These are phyloP conservation scores for Cladophialophora exuberans DNA, from an alignment of 2,329 filamentous ascomycete genomes.

Conservation along the genomic window DNA sequence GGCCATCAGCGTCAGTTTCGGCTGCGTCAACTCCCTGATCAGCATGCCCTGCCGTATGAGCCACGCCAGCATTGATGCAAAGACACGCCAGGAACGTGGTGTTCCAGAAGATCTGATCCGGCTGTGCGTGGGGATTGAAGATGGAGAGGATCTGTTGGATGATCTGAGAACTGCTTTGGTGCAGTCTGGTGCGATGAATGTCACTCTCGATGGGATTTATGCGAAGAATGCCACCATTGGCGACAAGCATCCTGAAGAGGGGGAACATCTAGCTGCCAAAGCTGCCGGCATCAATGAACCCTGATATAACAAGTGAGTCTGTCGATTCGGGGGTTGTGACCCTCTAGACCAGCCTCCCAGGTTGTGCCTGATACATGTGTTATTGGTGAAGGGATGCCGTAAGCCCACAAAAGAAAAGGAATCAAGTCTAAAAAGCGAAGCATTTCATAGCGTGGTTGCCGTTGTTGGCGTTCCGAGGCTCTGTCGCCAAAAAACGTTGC, in stretches of 20 bases:
- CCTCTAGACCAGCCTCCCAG: too few relatives aligned
- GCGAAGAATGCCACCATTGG: conserved; percentile 48
- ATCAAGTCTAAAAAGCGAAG: too few relatives aligned
- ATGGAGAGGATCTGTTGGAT: conserved; percentile 87
- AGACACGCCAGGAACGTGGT: conserved; percentile 83
- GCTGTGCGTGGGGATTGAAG: conserved; percentile 94
- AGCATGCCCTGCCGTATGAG: conserved; percentile 99
- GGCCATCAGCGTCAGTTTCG: conserved; percentile 96
- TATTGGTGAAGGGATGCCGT: too few relatives aligned
- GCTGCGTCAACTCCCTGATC: conserved; percentile 97
- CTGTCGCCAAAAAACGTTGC: too few relatives aligned
- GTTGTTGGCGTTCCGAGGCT: too few relatives aligned
- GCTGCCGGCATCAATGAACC: conserved; percentile 33
- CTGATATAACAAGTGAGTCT: conserved; percentile 4
- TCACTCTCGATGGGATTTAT: conserved; percentile 80
- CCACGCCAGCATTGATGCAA: conserved; percentile 95
- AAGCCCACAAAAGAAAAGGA: too few relatives aligned
- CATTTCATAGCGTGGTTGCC: too few relatives aligned
- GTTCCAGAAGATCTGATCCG: conserved; percentile 97
- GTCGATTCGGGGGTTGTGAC: too few relatives aligned
- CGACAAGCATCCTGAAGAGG: conserved; percentile 26
- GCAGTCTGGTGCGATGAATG: conserved; percentile 87
- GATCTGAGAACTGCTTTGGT: conserved; percentile 89
- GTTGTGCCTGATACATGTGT: too few relatives aligned
- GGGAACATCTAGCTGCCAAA: conserved; percentile 28